A percentile compares a stretch with the other conserved stretches of the same genome.
phyloP scores from a whole-genome alignment of 768 basidiomycete genomes.

The Dioszegia aurantiaca region DNA sequence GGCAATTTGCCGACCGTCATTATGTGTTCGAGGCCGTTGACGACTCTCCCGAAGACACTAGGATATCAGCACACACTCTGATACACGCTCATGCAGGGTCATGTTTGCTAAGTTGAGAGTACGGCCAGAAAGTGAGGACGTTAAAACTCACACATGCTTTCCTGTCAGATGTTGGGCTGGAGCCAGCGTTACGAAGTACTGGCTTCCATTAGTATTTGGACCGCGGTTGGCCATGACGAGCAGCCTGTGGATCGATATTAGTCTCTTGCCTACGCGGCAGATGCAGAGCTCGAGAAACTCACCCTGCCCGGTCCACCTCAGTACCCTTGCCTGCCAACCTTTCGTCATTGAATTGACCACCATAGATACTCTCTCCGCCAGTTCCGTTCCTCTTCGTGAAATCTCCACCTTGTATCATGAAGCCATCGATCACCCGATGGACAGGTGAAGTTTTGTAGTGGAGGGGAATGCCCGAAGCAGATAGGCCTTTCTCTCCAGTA shows the following conservation, averaged over 20 bases:
- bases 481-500: slow-evolving; percentile 80
- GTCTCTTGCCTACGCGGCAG: background rate
- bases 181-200: slow-evolving; percentile 81
- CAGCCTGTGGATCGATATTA: slow-evolving; percentile 55
- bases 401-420: slow-evolving; percentile 79
- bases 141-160: slow-evolving; percentile 51
- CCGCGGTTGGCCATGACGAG: slow-evolving; percentile 81
- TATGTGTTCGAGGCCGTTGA: slow-evolving; percentile 56
- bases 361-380: slow-evolving; percentile 54
- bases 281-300: slow-evolving; percentile 27
- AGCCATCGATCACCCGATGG: slow-evolving; percentile 67
- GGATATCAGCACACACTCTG: no score
- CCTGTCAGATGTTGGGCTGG: slow-evolving; percentile 58
- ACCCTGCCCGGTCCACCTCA: slow-evolving; percentile 61
- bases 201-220: slow-evolving; percentile 77
- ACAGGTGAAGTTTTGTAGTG: slow-evolving; percentile 78
- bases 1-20: slow-evolving; percentile 63
- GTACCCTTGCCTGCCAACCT: slow-evolving; percentile 58
- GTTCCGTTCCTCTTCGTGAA: slow-evolving; percentile 60
- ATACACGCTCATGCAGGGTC: no score
- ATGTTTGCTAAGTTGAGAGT: no score
- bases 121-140: no score
- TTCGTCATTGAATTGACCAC: slow-evolving; percentile 69
- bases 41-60: slow-evolving; percentile 49
- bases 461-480: slow-evolving; percentile 63